Evolutionary conservation across 73 alveolate species (phyloP), one percentile per base, ranked within the genome.

Genomic region (Paramecium sonneborni): DNA sequence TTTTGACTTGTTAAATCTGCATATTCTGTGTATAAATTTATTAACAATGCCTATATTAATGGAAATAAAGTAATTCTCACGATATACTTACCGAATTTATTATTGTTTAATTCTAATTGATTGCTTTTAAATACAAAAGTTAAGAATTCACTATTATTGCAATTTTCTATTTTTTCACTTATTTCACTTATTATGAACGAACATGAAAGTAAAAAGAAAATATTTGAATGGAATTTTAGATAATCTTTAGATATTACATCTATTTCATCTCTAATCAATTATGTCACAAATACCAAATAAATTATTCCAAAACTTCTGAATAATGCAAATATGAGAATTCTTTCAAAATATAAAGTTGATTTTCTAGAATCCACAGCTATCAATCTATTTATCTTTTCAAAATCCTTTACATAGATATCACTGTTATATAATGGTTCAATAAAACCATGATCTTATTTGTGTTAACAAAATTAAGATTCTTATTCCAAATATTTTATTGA

Each of bases 221-320:
- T 62, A 43, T 79, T 79, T 0, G 90, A 41, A 46, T 79, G 74
- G 41, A 79, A 79, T 12, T 30, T 44, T 12, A 79, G 72, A 41
- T 39, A 43, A 41, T 26, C 90, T 24, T 43, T 24, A 12, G 69
- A 34, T 43, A 79, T 79, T 11, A 41, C 28, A 24, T 79, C 34
- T 23, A 38, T 56, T 21, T 23, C 14, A 5, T 46, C 18, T 18
- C 55, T 6, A 30, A 46, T 24, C 34, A 43, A 24, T 18, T 23
- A 24, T 10, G 41, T 30, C 26, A 79, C 43, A 39, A 21, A 43
- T 11, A 79, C 46, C 30, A 79, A 43, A 23, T 46, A 43, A 2
- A 79, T 79, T 26, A 79, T 23, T 8, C 30, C 55, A 8, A 79
- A 79, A 44, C 90, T 79, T 79, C 90, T 79, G 24, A 79, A 79